phyloP scores from a whole-genome alignment of 2,329 filamentous ascomycete genomes.

The Ceratocystis harringtonii region DNA sequence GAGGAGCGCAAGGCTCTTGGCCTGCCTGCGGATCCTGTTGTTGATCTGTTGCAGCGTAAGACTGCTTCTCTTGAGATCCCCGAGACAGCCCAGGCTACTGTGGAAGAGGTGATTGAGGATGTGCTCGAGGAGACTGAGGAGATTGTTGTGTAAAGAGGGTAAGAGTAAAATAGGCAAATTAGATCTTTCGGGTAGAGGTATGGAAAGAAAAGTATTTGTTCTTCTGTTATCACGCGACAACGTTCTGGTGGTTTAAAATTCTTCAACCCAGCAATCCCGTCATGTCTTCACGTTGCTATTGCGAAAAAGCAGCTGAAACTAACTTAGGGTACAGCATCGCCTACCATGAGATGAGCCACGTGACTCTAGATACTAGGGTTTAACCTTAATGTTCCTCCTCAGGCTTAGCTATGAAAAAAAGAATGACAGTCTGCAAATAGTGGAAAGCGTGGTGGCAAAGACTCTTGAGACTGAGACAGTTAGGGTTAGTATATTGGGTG shows the following conservation, averaged over 20 bases:
- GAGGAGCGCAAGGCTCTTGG: slow-evolving; percentile 57
- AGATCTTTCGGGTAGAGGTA: slow-evolving; percentile 11
- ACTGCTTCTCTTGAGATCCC: slow-evolving; percentile 39
- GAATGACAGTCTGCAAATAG: no score
- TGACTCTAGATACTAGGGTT: not conserved
- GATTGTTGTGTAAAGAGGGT: slow-evolving; percentile 30
- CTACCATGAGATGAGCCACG: no score
- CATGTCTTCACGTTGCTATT: no score
- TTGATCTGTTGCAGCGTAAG: slow-evolving; percentile 44
- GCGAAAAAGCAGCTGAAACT: no score
- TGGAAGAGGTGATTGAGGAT: slow-evolving; percentile 82
- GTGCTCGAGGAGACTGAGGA: slow-evolving; percentile 78
- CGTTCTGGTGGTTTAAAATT: not conserved
- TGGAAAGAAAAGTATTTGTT: slow-evolving; percentile 16
- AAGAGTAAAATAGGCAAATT: slow-evolving; percentile 4
- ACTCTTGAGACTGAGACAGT: no score
- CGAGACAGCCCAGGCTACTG: slow-evolving; percentile 43
- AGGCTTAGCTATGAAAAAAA: not conserved
- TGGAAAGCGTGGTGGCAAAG: no score
- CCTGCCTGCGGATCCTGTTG: slow-evolving; percentile 49
- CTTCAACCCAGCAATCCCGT: no score
- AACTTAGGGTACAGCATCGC: no score
- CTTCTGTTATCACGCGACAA: slow-evolving; percentile 4
- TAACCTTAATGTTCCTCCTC: not conserved
- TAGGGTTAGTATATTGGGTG: not conserved